These are phyloP conservation scores for Oryza glumipatula DNA, from an alignment of 176 grass and related monocot species.

Conservation along the genomic window DNA sequence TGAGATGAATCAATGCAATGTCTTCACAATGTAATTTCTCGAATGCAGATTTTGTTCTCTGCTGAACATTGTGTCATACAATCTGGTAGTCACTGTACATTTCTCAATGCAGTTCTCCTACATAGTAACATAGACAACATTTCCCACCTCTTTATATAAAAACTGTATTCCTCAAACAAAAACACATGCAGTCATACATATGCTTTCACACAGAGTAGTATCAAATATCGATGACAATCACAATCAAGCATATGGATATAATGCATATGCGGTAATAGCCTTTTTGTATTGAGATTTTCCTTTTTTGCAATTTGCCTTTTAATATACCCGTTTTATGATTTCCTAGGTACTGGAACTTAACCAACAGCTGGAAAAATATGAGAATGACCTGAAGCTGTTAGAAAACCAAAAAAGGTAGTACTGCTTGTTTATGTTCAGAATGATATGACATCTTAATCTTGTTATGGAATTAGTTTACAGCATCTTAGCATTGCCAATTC, in stretches of 20 bases:
- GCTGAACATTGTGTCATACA: background rate
- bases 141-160: background rate
- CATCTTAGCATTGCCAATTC: slow-evolving; percentile 24
- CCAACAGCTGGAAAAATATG: slow-evolving; percentile 58
- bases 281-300: slow-evolving; percentile 14
- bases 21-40: background rate
- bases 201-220: background rate
- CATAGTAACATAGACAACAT: slow-evolving; percentile 5
- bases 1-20: background rate
- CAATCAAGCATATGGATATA: slow-evolving; percentile 4
- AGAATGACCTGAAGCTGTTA: slow-evolving; percentile 50
- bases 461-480: slow-evolving; percentile 2
- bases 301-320: background rate
- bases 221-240: background rate
- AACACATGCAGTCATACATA: background rate
- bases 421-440: background rate
- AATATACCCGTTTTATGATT: slow-evolving; percentile 1
- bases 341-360: slow-evolving; percentile 58
- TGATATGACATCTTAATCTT: background rate
- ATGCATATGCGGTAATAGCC: background rate
- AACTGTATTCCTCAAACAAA: slow-evolving; percentile 21
- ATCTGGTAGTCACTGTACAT: background rate
- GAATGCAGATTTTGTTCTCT: background rate
- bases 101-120: background rate
- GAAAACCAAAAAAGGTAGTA: slow-evolving; percentile 66